These are phyloP conservation scores for Sungouiozyma intestinalis DNA, from an alignment of 805 yeast genomes.

Conservation along the genomic window DNA sequence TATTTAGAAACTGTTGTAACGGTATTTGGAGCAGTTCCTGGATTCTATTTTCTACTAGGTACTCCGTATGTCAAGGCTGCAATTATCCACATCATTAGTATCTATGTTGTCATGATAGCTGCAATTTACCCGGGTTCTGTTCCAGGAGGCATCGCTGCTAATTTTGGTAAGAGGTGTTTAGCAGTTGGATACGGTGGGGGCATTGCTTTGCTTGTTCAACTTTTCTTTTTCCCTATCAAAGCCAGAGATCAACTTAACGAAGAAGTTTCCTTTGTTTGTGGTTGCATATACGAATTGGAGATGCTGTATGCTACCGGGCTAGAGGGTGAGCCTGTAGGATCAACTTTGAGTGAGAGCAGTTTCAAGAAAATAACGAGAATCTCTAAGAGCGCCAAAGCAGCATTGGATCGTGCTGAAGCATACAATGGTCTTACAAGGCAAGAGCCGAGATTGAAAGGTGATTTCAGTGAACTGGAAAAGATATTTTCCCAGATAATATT, in stretches of 20 bases:
- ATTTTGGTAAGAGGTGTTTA: conserved; percentile 40
- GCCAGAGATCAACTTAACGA: conserved; percentile 37
- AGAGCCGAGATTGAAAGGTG: conserved; percentile 42
- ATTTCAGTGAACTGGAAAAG: conserved; percentile 31
- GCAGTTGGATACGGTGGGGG: conserved; percentile 43
- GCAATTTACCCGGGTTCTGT: conserved; percentile 31
- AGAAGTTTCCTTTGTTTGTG: conserved; percentile 34
- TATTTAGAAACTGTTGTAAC: conserved; percentile 35
- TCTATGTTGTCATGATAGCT: conserved; percentile 38
- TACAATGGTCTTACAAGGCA: conserved; percentile 33
- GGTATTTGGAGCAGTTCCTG: conserved; percentile 36
- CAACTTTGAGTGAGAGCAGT: conserved; percentile 23
- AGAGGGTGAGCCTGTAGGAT: conserved; percentile 27
- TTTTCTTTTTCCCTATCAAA: conserved; percentile 36
- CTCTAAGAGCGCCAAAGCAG: conserved; percentile 31
- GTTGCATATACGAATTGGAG: conserved; percentile 32
- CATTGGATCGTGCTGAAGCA: conserved; percentile 33
- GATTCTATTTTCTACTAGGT: conserved; percentile 35
- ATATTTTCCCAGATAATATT: conserved; percentile 37
- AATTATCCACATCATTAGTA: conserved; percentile 37
- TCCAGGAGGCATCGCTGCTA: conserved; percentile 32
- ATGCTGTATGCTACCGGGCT: conserved; percentile 33
- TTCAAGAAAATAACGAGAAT: conserved; percentile 26
- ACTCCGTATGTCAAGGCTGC: conserved; percentile 44
- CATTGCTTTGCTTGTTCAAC: conserved; percentile 37